Conservation (phyloP, 257 asterid genomes). For the Penstemon newberryi region DNA sequence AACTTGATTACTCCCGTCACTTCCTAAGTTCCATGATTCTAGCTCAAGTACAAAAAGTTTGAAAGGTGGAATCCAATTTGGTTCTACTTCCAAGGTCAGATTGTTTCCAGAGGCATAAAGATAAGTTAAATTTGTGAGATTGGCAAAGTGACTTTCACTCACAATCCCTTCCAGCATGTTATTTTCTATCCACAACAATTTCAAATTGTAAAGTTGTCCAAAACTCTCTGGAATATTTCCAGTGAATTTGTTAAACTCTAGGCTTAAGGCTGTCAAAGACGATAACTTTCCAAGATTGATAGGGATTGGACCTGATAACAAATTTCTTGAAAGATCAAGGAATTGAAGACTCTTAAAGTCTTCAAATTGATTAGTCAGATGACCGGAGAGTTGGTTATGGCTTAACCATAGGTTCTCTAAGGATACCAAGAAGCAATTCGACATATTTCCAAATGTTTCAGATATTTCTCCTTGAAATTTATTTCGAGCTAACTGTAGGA, state of each 20-base stretch:
- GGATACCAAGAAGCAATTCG: conserved; percentile 25
- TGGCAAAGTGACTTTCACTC: conserved; percentile 31
- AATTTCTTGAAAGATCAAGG: conserved; percentile 12
- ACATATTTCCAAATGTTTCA: conserved; percentile 28
- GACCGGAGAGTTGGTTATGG: conserved; percentile 29
- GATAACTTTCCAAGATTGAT: conserved; percentile 25
- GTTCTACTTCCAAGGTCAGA: conserved; percentile 28
- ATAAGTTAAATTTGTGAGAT: conserved; percentile 21
- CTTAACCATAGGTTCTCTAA: not conserved
- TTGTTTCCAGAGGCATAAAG: conserved; percentile 25
- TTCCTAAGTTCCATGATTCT: conserved; percentile 29
- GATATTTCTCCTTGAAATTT: conserved; percentile 30
- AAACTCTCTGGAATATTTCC: conserved; percentile 43
- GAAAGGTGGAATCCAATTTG: conserved; percentile 36
- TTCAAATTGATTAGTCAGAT: conserved; percentile 23
- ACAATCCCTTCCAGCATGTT: conserved; percentile 40
- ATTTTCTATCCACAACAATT: not conserved
- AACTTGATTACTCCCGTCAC: conserved; percentile 8
- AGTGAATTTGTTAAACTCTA: conserved; percentile 29
- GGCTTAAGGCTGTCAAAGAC: not conserved
- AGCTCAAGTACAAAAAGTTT: not conserved
- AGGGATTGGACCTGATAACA: conserved; percentile 35
- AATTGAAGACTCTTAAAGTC: conserved; percentile 20
- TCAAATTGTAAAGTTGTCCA: conserved; percentile 31
- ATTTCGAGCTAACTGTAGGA: conserved; percentile 16